Conservation (phyloP, 345 rosid species). For the Salix suchowensis region DNA sequence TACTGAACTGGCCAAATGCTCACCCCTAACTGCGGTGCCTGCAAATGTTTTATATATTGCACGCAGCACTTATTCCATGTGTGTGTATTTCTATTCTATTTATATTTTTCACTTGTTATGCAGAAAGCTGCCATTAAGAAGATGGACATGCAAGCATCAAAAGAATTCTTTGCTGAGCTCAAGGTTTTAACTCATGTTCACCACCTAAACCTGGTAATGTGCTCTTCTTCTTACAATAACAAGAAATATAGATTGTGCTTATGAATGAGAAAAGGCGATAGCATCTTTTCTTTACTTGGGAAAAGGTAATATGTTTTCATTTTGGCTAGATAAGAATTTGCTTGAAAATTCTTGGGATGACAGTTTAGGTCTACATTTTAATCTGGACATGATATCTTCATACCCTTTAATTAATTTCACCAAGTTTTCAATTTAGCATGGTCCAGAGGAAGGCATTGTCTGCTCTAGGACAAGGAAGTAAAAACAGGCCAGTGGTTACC, state of each 20-base stretch:
- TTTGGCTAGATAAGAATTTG: neutral
- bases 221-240: neutral
- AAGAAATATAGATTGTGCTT: neutral
- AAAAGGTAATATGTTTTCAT: neutral
- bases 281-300: neutral
- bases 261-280: neutral
- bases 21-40: neutral
- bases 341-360: neutral
- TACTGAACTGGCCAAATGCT: neutral
- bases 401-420: neutral
- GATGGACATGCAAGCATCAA: conserved; percentile 96
- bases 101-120: neutral
- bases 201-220: conserved; percentile 85
- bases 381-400: neutral
- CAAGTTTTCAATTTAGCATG: neutral
- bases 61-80: neutral
- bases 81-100: conserved; percentile 1
- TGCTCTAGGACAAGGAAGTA: neutral
- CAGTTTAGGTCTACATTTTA: neutral
- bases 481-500: neutral
- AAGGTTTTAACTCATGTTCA: conserved; percentile 89
- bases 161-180: conserved; percentile 90
- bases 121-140: conserved; percentile 98
- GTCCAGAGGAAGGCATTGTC: neutral
- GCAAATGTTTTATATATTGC: neutral